Percentiles rank a stretch among this genome's conserved stretches.
Evolutionary conservation across 2,329 filamentous ascomycete genomes (phyloP).

Genomic region (Diaporthe caulivora): DNA sequence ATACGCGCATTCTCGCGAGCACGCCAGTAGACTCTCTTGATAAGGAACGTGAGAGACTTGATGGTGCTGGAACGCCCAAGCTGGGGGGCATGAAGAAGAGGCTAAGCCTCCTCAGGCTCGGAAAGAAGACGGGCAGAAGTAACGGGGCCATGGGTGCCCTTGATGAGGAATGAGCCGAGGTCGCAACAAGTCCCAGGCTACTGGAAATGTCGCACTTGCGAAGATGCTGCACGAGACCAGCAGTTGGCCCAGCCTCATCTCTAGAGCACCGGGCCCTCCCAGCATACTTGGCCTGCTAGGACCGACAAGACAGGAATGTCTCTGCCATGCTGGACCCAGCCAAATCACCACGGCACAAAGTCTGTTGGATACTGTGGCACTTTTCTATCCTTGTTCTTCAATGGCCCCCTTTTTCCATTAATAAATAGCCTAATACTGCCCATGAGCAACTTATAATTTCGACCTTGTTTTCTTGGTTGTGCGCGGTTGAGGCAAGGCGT

Average conservation of each 20-base stretch:
- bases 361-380: neutral
- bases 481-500: slow-evolving; percentile 5
- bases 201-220: neutral
- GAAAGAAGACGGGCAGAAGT: slow-evolving; percentile 74
- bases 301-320: neutral
- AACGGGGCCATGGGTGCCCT: slow-evolving; percentile 65
- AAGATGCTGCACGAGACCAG: neutral
- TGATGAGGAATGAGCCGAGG: slow-evolving; percentile 63
- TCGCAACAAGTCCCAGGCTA: neutral
- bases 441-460: neutral
- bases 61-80: slow-evolving; percentile 53
- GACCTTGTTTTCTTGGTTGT: neutral
- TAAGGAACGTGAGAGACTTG: slow-evolving; percentile 43
- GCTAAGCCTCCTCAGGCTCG: slow-evolving; percentile 81
- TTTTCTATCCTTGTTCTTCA: neutral
- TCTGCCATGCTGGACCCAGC: neutral
- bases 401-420: neutral
- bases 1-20: slow-evolving; percentile 35
- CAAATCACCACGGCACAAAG: neutral
- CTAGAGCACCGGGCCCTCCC: neutral
- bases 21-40: slow-evolving; percentile 38
- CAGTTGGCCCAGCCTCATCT: neutral
- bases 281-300: neutral
- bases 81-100: slow-evolving; percentile 80
- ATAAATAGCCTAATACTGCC: neutral